These are phyloP conservation scores for Ogataea siamensis DNA, from an alignment of 805 yeast genomes.

Conservation along the genomic window DNA sequence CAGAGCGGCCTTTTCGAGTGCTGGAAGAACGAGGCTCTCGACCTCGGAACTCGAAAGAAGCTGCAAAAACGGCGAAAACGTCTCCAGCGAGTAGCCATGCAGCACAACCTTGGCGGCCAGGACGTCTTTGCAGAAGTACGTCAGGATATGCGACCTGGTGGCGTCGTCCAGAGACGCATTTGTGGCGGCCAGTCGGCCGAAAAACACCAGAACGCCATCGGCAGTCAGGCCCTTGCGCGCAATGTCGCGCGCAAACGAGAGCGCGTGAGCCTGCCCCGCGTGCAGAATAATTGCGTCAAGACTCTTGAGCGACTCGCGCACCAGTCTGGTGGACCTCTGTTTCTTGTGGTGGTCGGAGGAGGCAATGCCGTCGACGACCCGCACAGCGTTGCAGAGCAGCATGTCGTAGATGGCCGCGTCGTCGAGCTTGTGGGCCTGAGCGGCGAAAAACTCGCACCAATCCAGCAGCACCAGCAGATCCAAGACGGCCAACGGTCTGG, in stretches of 20 bases:
- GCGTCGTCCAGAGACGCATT: not conserved
- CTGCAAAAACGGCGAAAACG: conserved; percentile 16
- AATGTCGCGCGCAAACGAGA: no score
- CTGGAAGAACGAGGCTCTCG: conserved; percentile 38
- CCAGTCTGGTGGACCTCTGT: conserved; percentile 1
- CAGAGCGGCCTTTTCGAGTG: conserved; percentile 68
- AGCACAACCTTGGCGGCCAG: conserved; percentile 33
- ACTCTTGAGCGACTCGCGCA: conserved; percentile 3
- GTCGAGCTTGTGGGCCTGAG: conserved; percentile 24
- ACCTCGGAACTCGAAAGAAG: conserved; percentile 7
- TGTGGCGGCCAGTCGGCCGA: conserved; percentile 6
- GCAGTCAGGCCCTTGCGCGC: not conserved
- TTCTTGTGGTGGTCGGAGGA: conserved; percentile 6
- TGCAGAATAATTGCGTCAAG: conserved; percentile 1
- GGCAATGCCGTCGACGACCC: conserved; percentile 37
- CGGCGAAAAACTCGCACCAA: conserved; percentile 49
- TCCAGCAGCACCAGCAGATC: conserved; percentile 56
- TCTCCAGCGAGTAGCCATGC: conserved; percentile 15
- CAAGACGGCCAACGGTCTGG: conserved; percentile 45
- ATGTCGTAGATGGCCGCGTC: conserved; percentile 24
- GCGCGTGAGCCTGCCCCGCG: no score
- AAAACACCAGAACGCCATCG: conserved; percentile 3
- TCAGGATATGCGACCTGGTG: conserved; percentile 16
- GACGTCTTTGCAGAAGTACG: conserved; percentile 37
- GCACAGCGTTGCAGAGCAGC: conserved; percentile 34